Percentiles rank a stretch among this genome's conserved stretches.
These are phyloP conservation scores for Cladosporium cucumerinum DNA, from an alignment of 2,329 filamentous ascomycete species.

Conservation along the genomic window DNA sequence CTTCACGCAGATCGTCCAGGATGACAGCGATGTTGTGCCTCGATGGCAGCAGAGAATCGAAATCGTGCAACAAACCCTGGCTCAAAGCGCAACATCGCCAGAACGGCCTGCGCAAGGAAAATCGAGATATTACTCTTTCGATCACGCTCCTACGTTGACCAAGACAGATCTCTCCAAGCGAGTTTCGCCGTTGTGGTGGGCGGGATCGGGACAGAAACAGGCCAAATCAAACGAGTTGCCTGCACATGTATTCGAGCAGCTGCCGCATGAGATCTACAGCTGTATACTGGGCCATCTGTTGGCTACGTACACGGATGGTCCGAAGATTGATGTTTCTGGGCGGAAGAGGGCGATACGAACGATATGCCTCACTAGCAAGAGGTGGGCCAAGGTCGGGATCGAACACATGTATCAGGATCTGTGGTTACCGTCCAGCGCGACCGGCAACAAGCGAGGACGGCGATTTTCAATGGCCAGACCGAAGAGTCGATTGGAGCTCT, in stretches of 20 bases:
- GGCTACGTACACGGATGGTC: conserved; percentile 37
- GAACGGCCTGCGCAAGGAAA: conserved; percentile 3
- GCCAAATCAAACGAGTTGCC: conserved; percentile 21
- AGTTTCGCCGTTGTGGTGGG: conserved; percentile 8
- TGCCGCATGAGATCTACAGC: conserved; percentile 55
- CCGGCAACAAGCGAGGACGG: conserved; percentile 37
- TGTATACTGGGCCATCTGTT: conserved; percentile 53
- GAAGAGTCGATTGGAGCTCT: conserved; percentile 51
- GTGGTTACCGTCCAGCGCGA: conserved; percentile 28
- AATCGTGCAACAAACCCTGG: conserved; percentile 4
- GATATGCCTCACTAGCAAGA: conserved; percentile 52
- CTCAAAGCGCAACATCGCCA: conserved; percentile 23
- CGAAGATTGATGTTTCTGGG: conserved; percentile 49
- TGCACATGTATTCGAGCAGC: conserved; percentile 40
- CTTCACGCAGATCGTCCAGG: conserved; percentile 10
- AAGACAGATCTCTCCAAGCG: conserved; percentile 35
- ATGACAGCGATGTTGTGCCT: neutral
- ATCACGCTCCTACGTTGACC: conserved; percentile 26
- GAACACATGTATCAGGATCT: conserved; percentile 46
- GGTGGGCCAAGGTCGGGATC: conserved; percentile 55
- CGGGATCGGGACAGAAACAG: neutral
- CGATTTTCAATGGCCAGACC: conserved; percentile 35
- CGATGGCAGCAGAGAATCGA: neutral
- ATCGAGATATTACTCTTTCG: conserved; percentile 19
- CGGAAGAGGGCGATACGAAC: conserved; percentile 54